A percentile compares a stretch with the other conserved stretches of the same genome.
These are phyloP conservation scores for Hypoxylon trugodes DNA, from an alignment of 495 filamentous ascomycete genomes.

Conservation along the genomic window DNA sequence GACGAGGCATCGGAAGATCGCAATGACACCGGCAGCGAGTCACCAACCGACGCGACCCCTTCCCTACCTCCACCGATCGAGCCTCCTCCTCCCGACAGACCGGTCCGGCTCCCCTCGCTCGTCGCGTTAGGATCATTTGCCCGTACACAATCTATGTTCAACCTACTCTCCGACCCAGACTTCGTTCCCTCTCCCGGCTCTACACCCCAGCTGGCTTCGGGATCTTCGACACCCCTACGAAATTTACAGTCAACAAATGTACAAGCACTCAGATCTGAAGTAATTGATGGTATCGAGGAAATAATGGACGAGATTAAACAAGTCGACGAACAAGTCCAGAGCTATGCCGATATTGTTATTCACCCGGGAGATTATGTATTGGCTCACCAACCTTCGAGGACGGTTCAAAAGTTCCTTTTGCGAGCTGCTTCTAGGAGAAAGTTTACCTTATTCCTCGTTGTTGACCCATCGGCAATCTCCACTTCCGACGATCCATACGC, in stretches of 20 bases:
- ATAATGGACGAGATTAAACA: conserved; percentile 90
- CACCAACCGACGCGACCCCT: conserved; percentile 42
- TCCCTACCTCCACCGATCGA: conserved; percentile 33
- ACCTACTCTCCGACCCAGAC: conserved; percentile 67
- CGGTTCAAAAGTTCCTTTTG: conserved; percentile 85
- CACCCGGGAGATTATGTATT: conserved; percentile 90
- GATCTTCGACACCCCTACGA: conserved; percentile 53
- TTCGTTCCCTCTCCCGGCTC: conserved; percentile 46
- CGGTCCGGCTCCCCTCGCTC: conserved; percentile 63
- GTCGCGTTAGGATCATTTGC: conserved; percentile 64
- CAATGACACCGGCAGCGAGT: conserved; percentile 67
- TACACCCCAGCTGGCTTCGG: conserved; percentile 46
- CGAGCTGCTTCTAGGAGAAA: conserved; percentile 84
- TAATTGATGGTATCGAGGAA: conserved; percentile 86
- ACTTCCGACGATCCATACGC: conserved; percentile 45
- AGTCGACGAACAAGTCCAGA: conserved; percentile 88
- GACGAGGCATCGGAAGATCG: conserved; percentile 87
- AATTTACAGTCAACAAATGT: conserved; percentile 45
- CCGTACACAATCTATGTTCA: conserved; percentile 78
- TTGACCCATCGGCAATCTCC: conserved; percentile 61
- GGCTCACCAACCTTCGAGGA: conserved; percentile 80
- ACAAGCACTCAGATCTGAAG: conserved; percentile 80
- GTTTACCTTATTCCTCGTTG: conserved; percentile 85
- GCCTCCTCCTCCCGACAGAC: conserved; percentile 28
- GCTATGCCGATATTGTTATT: conserved; percentile 86